Base-by-base conservation (phyloP, 2,329 filamentous ascomycete species). In the Parascedosporium putredinis region DNA sequence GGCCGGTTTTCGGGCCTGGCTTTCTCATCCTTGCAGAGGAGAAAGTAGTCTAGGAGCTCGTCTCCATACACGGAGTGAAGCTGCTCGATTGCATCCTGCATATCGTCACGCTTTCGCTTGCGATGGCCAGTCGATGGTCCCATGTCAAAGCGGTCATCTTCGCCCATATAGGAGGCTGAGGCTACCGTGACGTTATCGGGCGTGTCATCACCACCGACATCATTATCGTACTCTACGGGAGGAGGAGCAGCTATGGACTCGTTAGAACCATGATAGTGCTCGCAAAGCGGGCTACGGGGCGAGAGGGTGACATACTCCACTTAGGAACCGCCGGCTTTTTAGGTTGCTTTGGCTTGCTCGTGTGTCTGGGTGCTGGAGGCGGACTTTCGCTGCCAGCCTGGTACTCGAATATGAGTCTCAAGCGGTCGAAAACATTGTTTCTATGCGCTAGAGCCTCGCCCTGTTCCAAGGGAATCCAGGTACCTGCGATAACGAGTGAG, bases 1-100 rank as follows among this genome's bases (percentile, higher is more conserved):
- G 89, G 90, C 49, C 73, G 81, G 58, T 69, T 79, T 60, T 83
- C 81, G 18, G 82, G 79, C n/a, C 53, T 52, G 14, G 51, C 47
- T 52, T 85, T 83, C 64, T 90, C 84, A 54, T 87, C 85, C 56
- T 88, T 84, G 47, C 86, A 81, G 42, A 91, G 82, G 68, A 97
- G 84, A 60, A 97, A 98, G 68, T 97, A 98, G 65, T 98, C 93
- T 31, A 98, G 74, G 23, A 98, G 76, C 58, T 93, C 87, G 56
- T 98, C 93, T 14, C 89, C 88, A 67, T 95, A 98, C 22, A 95
- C 74, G 24, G 87, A 84, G 64, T 97, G 90, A 57, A 93, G 84
- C 62, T 90, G 86, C 55, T 94, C 87, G 6, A 79, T 81, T 53
- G 79, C 60, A 63, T 81, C 71, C 70, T 84, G 67, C 71, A 76